Percentiles rank a stretch among this genome's conserved stretches.
These are phyloP conservation scores for Dictyostelium citrinum DNA, from an alignment of 78 protist species.

Conservation along the genomic window DNA sequence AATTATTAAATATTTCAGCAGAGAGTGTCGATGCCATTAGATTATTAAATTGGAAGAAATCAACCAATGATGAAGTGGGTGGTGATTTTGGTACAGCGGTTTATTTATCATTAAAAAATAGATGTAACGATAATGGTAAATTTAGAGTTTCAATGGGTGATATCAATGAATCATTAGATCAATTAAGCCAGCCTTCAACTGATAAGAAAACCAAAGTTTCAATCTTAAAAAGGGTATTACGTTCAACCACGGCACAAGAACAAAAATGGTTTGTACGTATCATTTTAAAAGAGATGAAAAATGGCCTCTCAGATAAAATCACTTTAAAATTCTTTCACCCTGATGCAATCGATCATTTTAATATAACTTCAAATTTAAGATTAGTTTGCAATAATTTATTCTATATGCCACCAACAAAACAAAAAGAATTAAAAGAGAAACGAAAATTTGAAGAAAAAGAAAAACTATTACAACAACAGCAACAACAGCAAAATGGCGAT, in stretches of 20 bases:
- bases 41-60: constrained; percentile 78
- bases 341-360: constrained; percentile 79
- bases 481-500: background rate
- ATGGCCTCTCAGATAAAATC: constrained; percentile 74
- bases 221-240: constrained; percentile 38
- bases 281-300: constrained; percentile 82
- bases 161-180: constrained; percentile 82
- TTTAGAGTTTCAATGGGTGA: constrained; percentile 49
- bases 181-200: constrained; percentile 1
- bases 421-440: background rate
- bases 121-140: background rate
- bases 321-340: constrained; percentile 83
- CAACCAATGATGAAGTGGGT: background rate
- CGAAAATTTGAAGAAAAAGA: background rate
- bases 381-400: constrained; percentile 40
- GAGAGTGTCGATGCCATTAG: constrained; percentile 76
- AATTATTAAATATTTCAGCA: constrained; percentile 67
- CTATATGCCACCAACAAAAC: constrained; percentile 1
- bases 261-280: constrained; percentile 93
- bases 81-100: constrained; percentile 88
- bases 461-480: too few species aligned
- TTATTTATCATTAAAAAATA: constrained; percentile 56
- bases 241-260: constrained; percentile 79
- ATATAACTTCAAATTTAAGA: constrained; percentile 23
- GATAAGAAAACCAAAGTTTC: constrained; percentile 46